Base-by-base conservation (phyloP, 495 filamentous ascomycete species). In the Staphylotrichum tortipilum region DNA sequence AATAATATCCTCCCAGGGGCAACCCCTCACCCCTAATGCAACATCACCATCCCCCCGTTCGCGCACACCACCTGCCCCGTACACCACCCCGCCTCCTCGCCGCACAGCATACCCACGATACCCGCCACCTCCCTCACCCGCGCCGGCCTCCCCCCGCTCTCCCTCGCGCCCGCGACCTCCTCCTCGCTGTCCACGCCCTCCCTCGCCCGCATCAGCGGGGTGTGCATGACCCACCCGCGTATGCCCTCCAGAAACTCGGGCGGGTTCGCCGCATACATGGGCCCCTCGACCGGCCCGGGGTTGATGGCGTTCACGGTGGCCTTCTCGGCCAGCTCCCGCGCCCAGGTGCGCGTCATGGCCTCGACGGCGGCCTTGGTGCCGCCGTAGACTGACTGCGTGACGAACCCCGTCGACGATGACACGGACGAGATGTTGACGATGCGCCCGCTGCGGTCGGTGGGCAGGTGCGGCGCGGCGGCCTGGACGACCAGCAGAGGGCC, bases 261-360 rank as follows among this genome's bases (percentile, higher is more conserved):
- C 0, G 63, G 59, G 40, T 69, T 76, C 14, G 57, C 42, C 44
- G 54, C 63, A 50, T 71, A 77, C 75, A 78, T 92, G 48, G 90
- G 87, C 6, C 86, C 89, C 41, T 81, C 77, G 0, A 92, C 88
- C 0, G 89, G 89, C 0, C 90, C 89, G 0, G 89, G 90, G 68
- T 95, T 96, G 31, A 96, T 73, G 0, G 84, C 80, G 61, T 95
- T 96, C 31, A 94, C 88, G 0, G 89, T 96, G 0, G 76, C 78
- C 7, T 80, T 70, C 62, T 92, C 84, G 3, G 80, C 72, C 30
- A 96, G 69, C 68, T 96, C 90, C 17, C 86, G 75, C 0, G 82
- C 72, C 90, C 89, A 96, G 2, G 86, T 89, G 8, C 90, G 75
- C 10, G 89, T 94, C 89, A 95, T 92, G n/a, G 84, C 78, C 54